These are phyloP conservation scores for Arabis alpina DNA, from an alignment of 345 rosid genomes.

Conservation along the genomic window DNA sequence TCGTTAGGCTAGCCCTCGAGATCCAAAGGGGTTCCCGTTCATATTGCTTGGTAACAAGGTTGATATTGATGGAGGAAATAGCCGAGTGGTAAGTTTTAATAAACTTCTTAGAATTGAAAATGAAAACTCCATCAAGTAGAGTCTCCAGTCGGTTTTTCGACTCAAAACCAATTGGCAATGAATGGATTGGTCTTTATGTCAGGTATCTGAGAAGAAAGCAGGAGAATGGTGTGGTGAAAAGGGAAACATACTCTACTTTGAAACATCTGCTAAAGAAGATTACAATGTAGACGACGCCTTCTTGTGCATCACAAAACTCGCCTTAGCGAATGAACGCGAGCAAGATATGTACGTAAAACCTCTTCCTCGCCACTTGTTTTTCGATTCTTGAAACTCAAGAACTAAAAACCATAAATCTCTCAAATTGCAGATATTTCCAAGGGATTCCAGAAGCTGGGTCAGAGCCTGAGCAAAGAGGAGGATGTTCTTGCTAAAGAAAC, in stretches of 20 bases:
- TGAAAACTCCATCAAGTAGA: neutral
- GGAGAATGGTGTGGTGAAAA: constrained; percentile 93
- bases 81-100: constrained; percentile 79
- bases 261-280: constrained; percentile 98
- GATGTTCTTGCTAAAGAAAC: constrained; percentile 78
- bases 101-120: neutral
- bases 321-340: constrained; percentile 76
- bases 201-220: constrained; percentile 99
- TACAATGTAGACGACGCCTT: constrained; percentile 86
- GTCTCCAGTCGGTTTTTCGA: too few relatives aligned
- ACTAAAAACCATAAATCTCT: neutral
- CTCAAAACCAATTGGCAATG: too few relatives aligned
- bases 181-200: neutral
- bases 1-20: constrained; percentile 80
- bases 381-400: too few relatives aligned
- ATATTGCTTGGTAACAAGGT: constrained; percentile 95
- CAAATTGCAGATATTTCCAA: constrained; percentile 78
- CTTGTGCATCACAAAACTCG: constrained; percentile 77
- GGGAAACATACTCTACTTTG: constrained; percentile 87
- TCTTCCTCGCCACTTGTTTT: neutral
- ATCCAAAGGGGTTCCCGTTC: constrained; percentile 77
- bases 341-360: constrained; percentile 79
- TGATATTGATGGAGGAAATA: constrained; percentile 98
- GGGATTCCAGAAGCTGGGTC: constrained; percentile 73
- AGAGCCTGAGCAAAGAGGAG: constrained; percentile 86